Evolutionary conservation across 1,284 basidiomycete species (phyloP).

Genomic region (Ceratobasidium sp.): DNA sequence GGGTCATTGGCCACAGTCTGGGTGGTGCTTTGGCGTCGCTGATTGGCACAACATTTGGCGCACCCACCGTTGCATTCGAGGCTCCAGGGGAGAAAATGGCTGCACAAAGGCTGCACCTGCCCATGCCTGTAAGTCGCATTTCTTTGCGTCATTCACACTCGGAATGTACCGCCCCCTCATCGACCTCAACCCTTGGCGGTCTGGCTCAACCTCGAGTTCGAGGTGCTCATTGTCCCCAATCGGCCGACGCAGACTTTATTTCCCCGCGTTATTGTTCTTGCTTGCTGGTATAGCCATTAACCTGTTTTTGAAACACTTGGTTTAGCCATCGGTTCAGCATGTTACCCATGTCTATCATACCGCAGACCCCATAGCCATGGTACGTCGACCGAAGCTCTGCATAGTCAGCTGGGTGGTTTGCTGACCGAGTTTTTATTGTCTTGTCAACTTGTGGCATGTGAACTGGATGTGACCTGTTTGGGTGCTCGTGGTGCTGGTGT

Average conservation of each 20-base stretch:
- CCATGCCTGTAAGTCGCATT: constrained; percentile 58
- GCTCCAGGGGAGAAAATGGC: constrained; percentile 90
- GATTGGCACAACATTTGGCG: constrained; percentile 91
- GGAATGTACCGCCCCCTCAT: too few relatives aligned
- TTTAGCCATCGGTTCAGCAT: constrained; percentile 48
- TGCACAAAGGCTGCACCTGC: constrained; percentile 85
- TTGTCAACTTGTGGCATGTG: constrained; percentile 9
- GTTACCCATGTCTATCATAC: constrained; percentile 76
- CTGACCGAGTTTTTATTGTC: constrained; percentile 2
- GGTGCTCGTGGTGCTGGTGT: constrained; percentile 9
- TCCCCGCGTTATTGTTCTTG: not conserved
- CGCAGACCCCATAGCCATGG: constrained; percentile 70
- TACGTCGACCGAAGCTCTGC: constrained; percentile 10
- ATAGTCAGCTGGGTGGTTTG: not conserved
- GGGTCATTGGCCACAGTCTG: constrained; percentile 89
- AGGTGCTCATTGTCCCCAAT: not conserved
- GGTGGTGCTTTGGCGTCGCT: constrained; percentile 90
- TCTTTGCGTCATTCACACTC: not conserved
- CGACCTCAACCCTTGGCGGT: not conserved
- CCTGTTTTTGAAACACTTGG: constrained; percentile 2
- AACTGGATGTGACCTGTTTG: not conserved
- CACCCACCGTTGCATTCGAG: constrained; percentile 89
- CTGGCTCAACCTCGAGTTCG: not conserved
- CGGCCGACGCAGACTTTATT: not conserved
- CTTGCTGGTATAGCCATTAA: not conserved